Evolutionary conservation across 306 rosid species (phyloP), one percentile per base, ranked within the genome.

Genomic region (Ziziphus jujuba): DNA sequence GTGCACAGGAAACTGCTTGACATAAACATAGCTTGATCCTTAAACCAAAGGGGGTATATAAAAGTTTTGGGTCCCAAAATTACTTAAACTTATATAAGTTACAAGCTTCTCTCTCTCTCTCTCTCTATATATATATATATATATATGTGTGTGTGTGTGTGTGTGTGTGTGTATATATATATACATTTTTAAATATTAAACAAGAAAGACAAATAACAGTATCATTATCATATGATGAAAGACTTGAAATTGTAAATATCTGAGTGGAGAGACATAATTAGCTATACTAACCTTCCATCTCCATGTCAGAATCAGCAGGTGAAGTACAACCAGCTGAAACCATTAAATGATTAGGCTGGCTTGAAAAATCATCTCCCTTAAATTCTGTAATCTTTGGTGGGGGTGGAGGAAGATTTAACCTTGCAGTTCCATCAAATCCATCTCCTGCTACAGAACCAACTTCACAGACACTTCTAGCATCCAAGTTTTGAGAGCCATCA

Each of bases 301-400:
- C 98, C 96, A 92, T 87, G 87, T 92, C 98, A 66, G 98, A 92
- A 80, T 89, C 95, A 33, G 77, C 70, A 77, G 76, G 71, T 53
- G 82, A 75, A 55, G 72, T 54, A 70, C 66, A 61, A 56, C 69
- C 73, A 56, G 77, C 75, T 74, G 84, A 75, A 64, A 35, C 65
- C 7, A 63, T 81, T 63, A 65, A 33, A 55, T 35, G 35, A 62
- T 78, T 65, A 19, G 67, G 84, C 59, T 69, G 65, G 67, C 56
- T 25, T 13, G 64, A 72, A 67, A 73, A 40, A 59, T 71, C 77
- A 20, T 35, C 61, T 20, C 48, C 40, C 34, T 72, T 80, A 51
- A 80, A 80, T 43, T 82, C 87, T 28, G 69, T 74, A 58, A 89
- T 83, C 76, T 48, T 74, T 20, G 79, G 74, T n/a, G 80, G 95